Percentiles rank a stretch among this genome's conserved stretches.
Evolutionary conservation across 192 early-diverging fungal genomes (phyloP).

Genomic region (Allomyces macrogynus): DNA sequence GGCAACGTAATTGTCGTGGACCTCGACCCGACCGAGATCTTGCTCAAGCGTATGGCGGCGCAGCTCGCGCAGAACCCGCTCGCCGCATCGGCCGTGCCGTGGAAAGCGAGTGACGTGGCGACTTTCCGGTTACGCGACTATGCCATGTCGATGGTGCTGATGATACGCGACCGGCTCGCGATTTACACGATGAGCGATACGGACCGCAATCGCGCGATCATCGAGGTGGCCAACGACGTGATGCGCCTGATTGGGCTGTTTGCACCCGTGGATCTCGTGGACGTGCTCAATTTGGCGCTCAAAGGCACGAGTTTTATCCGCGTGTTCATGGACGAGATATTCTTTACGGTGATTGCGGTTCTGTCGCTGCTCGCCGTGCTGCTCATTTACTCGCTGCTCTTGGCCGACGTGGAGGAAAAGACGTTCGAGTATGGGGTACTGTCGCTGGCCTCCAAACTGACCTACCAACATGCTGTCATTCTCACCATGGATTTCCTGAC

Average conservation of each 20-base stretch:
- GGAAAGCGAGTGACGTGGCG: too few species aligned
- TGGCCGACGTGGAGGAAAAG: constrained; percentile 16
- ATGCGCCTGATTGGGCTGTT: constrained; percentile 5
- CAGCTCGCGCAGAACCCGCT: neutral
- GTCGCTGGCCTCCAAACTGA: too few species aligned
- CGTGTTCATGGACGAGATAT: constrained; percentile 9
- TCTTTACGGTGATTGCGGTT: constrained; percentile 12
- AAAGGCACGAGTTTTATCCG: constrained; percentile 10
- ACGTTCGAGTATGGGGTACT: constrained; percentile 14
- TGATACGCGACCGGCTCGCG: constrained; percentile 5
- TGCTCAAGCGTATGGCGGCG: constrained; percentile 2
- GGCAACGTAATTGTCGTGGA: constrained; percentile 15
- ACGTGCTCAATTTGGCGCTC: constrained; percentile 7
- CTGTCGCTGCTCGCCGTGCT: constrained; percentile 8
- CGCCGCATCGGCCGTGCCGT: too few species aligned
- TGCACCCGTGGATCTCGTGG: constrained; percentile 6
- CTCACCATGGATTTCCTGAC: too few species aligned
- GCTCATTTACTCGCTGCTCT: constrained; percentile 14
- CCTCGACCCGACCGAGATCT: neutral
- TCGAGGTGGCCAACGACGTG: constrained; percentile 10
- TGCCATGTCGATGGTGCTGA: constrained; percentile 6
- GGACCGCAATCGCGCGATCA: constrained; percentile 4
- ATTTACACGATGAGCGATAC: constrained; percentile 5
- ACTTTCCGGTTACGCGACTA: constrained; percentile 4
- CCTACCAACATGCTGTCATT: too few species aligned